phyloP scores from a whole-genome alignment of 345 rosid species.

The Linum trigynum region DNA sequence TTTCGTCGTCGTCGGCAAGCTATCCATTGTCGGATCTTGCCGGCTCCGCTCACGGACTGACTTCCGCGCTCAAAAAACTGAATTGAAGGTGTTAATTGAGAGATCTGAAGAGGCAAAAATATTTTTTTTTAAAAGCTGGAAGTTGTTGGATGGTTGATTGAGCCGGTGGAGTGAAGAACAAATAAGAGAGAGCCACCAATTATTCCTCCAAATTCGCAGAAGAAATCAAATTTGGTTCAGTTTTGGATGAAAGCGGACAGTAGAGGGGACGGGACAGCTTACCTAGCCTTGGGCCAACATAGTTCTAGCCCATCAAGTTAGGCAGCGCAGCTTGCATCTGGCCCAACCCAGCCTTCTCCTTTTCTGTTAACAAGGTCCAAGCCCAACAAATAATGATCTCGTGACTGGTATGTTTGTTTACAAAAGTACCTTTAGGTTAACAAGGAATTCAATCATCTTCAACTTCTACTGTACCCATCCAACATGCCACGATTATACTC shows the following conservation, averaged over 20 bases:
- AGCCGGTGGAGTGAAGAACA: neutral
- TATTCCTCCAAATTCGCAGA: neutral
- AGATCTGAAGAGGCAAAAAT: neutral
- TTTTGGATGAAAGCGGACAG: neutral
- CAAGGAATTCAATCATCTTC: no score
- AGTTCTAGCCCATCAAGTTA: no score
- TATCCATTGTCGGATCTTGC: constrained; percentile 35
- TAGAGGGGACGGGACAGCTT: neutral
- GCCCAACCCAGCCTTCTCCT: no score
- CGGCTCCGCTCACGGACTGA: neutral
- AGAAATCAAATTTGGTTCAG: no score
- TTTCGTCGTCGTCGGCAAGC: constrained; percentile 49
- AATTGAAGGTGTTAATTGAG: neutral
- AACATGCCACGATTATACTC: no score
- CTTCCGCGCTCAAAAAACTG: neutral
- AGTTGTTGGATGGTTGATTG: neutral
- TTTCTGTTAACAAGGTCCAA: no score
- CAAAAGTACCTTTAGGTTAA: no score
- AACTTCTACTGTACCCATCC: no score
- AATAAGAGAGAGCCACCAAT: neutral
- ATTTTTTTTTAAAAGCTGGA: neutral
- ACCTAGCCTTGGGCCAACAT: neutral
- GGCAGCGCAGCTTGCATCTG: no score
- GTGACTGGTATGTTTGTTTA: no score
- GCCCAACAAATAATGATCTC: no score